Conservation (phyloP, 495 filamentous ascomycete species). For the Aspergillus heteromorphus region DNA sequence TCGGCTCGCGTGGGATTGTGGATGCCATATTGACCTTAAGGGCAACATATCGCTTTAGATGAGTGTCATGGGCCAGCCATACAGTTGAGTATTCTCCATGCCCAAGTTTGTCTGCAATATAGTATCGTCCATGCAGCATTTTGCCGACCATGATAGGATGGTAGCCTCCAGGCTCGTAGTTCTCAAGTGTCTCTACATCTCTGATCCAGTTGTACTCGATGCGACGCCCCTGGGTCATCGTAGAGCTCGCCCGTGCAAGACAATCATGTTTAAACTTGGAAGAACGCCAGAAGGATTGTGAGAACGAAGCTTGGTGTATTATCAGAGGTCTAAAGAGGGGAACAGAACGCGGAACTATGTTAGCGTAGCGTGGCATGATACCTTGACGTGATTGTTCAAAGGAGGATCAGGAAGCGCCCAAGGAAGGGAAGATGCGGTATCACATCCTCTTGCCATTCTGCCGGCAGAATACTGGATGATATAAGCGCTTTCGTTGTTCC, state of each 20-base stretch:
- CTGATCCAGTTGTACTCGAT: constrained; percentile 30
- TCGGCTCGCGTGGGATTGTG: constrained; percentile 11
- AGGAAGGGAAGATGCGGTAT: no score
- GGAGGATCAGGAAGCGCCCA: no score
- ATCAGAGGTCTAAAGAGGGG: no score
- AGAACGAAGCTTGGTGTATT: no score
- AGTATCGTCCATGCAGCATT: constrained; percentile 29
- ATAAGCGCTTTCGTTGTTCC: no score
- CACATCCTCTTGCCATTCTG: no score
- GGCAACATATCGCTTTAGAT: constrained; percentile 26
- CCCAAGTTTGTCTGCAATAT: constrained; percentile 49
- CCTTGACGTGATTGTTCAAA: no score
- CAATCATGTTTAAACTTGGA: background rate
- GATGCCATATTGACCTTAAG: constrained; percentile 25
- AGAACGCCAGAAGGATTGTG: background rate
- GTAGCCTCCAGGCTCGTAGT: constrained; percentile 31
- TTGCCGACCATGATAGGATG: constrained; percentile 44
- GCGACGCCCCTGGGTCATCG: background rate
- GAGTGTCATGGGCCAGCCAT: constrained; percentile 48
- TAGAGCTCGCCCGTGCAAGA: background rate
- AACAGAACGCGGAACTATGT: no score
- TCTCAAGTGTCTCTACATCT: constrained; percentile 24
- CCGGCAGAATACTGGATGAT: no score
- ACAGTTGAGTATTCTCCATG: constrained; percentile 47
- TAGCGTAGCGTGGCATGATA: no score